Percentiles rank a stretch among this genome's conserved stretches.
Conservation (phyloP, 208 protist species). For the Trypanosoma scelopori region DNA sequence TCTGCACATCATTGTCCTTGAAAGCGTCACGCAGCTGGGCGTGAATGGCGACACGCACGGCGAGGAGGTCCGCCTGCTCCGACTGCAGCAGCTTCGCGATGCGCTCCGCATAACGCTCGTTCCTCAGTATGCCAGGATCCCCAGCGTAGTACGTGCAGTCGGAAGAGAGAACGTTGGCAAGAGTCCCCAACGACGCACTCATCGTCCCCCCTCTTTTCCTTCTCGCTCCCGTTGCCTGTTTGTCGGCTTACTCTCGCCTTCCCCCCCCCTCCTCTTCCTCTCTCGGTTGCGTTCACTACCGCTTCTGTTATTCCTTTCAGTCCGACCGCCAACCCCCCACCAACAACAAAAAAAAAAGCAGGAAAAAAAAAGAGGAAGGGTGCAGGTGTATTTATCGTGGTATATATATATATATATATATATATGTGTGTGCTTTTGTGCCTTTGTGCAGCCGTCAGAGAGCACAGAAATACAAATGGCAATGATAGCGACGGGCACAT, state of each 20-base stretch:
- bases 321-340: too few relatives aligned
- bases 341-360: too few relatives aligned
- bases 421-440: too few relatives aligned
- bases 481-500: too few relatives aligned
- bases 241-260: too few relatives aligned
- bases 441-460: too few relatives aligned
- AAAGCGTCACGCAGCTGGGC: constrained; percentile 77
- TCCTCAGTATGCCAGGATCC: constrained; percentile 53
- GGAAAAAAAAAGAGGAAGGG: too few relatives aligned
- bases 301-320: constrained; percentile 13
- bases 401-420: too few relatives aligned
- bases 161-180: constrained; percentile 60
- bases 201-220: constrained; percentile 2
- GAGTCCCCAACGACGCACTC: constrained; percentile 57
- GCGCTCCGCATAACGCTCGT: constrained; percentile 44
- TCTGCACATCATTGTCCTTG: constrained; percentile 50
- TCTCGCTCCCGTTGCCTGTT: too few relatives aligned
- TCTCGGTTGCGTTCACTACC: not conserved
- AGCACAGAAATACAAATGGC: not conserved
- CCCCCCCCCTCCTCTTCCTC: constrained; percentile 8
- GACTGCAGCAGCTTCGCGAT: constrained; percentile 50
- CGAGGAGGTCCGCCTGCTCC: constrained; percentile 60
- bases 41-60: constrained; percentile 72
- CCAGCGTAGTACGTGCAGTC: constrained; percentile 82
- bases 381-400: too few relatives aligned